phyloP scores from a whole-genome alignment of 106 monocot genomes.

The Acorus gramineus region DNA sequence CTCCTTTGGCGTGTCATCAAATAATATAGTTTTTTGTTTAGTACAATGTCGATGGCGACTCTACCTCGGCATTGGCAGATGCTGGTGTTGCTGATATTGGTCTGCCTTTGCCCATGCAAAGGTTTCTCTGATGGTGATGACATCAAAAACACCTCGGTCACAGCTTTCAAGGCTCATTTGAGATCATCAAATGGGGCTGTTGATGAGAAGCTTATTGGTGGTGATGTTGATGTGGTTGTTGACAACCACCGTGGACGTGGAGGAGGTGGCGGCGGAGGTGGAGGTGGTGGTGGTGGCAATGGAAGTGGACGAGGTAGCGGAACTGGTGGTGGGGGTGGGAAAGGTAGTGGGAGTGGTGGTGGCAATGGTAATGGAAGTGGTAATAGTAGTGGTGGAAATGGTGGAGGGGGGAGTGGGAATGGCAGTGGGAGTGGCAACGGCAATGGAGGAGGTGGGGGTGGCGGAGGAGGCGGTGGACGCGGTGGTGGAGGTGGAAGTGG shows the following conservation, averaged over 20 bases:
- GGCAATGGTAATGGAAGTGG: not conserved
- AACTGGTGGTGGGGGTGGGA: not conserved
- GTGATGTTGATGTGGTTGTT: not conserved
- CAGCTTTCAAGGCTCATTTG: too few species aligned
- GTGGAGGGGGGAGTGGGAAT: not conserved
- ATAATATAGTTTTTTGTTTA: too few species aligned
- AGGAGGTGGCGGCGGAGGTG: not conserved
- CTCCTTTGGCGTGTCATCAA: too few species aligned
- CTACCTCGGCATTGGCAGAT: too few species aligned
- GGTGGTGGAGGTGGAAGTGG: too few species aligned
- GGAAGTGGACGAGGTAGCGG: not conserved
- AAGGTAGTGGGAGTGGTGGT: conserved; percentile 3
- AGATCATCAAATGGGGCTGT: too few species aligned
- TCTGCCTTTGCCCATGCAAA: too few species aligned
- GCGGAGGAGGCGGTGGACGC: too few species aligned
- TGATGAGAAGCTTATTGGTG: not conserved
- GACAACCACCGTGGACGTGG: not conserved
- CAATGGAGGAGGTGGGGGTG: not conserved
- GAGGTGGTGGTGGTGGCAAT: conserved; percentile 1
- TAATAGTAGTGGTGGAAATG: not conserved
- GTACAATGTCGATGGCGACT: too few species aligned
- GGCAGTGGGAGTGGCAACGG: not conserved
- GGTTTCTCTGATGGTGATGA: too few species aligned
- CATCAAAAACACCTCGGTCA: too few species aligned
- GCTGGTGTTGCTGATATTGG: too few species aligned